These are phyloP conservation scores for Canavalia gladiata DNA, from an alignment of 306 rosid genomes.

Conservation along the genomic window DNA sequence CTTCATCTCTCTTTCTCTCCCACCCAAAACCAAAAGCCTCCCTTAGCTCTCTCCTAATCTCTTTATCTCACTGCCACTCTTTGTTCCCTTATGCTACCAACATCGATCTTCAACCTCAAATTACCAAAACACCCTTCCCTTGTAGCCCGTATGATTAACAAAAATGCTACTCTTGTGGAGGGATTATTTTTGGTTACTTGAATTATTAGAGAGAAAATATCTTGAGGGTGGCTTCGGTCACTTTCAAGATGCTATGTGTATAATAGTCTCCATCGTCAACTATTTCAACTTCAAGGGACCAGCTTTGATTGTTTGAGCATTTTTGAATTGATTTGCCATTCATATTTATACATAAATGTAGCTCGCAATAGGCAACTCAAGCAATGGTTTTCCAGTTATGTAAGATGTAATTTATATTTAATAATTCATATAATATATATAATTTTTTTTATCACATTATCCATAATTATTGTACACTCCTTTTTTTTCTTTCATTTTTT, in stretches of 20 bases:
- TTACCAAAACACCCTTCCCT: conserved; percentile 44
- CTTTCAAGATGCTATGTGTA: conserved; percentile 1
- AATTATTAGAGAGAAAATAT: background rate
- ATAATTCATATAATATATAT: no score
- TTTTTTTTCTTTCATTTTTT: no score
- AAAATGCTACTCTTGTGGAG: background rate
- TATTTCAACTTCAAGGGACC: conserved; percentile 33
- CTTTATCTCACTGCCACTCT: conserved; percentile 9
- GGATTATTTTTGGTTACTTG: conserved; percentile 31
- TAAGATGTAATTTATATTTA: no score
- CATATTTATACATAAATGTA: background rate
- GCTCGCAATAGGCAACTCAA: background rate
- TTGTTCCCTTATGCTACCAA: conserved; percentile 16
- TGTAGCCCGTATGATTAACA: background rate
- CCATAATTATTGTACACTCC: no score
- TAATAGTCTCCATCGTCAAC: background rate
- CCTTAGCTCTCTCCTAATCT: conserved; percentile 36
- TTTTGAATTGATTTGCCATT: conserved; percentile 39
- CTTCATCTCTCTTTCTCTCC: conserved; percentile 39
- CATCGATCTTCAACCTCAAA: background rate
- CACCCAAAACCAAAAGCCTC: conserved; percentile 35
- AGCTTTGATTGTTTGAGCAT: conserved; percentile 34
- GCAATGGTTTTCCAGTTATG: background rate
- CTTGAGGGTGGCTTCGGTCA: conserved; percentile 21
- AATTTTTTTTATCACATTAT: no score